Percentiles rank a stretch among this genome's conserved stretches.
Conservation (phyloP, 2,329 filamentous ascomycete species). For the Fusarium coffeatum region DNA sequence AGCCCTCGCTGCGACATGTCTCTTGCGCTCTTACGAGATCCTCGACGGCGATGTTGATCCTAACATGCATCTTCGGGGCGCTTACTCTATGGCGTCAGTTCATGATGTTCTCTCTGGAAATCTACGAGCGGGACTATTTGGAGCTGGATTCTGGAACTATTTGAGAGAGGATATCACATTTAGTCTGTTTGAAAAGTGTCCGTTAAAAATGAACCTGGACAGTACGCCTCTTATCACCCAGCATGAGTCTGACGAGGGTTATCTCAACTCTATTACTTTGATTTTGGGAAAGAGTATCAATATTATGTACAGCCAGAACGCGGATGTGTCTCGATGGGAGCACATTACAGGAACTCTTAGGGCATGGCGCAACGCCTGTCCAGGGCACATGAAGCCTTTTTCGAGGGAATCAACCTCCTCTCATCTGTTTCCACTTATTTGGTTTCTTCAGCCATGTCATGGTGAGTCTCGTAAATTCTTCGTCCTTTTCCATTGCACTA, state of each 20-base stretch:
- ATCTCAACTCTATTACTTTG: constrained; percentile 56
- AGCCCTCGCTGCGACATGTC: constrained; percentile 59
- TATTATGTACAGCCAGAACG: constrained; percentile 43
- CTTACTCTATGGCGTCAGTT: constrained; percentile 57
- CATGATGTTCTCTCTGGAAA: constrained; percentile 40
- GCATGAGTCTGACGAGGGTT: constrained; percentile 34
- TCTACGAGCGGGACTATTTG: constrained; percentile 47
- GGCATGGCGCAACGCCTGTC: constrained; percentile 50
- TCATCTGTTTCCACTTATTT: constrained; percentile 51
- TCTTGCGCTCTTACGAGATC: constrained; percentile 63
- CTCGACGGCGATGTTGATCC: constrained; percentile 56
- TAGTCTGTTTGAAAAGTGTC: constrained; percentile 58
- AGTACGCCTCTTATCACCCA: constrained; percentile 33
- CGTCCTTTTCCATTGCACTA: not conserved
- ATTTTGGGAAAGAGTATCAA: constrained; percentile 60
- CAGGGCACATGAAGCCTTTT: constrained; percentile 50
- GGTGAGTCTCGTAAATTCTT: constrained; percentile 47
- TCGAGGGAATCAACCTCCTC: constrained; percentile 13
- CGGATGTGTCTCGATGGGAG: constrained; percentile 36
- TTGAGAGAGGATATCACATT: constrained; percentile 65
- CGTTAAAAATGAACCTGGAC: constrained; percentile 55
- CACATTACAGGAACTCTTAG: constrained; percentile 38
- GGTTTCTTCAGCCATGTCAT: constrained; percentile 57
- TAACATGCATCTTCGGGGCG: constrained; percentile 59
- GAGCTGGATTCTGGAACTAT: constrained; percentile 63